Evolutionary conservation across 352 stramenopile genomes (phyloP).

Genomic region (Phytophthora kernoviae): DNA sequence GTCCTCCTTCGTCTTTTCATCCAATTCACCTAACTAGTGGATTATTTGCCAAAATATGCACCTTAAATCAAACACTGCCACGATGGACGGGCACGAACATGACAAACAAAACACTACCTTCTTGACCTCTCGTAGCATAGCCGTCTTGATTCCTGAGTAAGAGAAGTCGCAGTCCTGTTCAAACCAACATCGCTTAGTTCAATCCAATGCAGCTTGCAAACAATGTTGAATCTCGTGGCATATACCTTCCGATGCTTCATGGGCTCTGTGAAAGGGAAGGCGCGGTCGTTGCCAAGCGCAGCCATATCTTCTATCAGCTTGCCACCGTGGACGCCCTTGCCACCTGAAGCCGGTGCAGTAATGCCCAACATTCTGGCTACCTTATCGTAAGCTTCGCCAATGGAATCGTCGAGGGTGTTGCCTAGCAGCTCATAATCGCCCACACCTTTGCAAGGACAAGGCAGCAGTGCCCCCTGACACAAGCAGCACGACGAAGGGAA

Average conservation of each 20-base stretch:
- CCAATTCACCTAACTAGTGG: conserved; percentile 53
- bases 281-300: conserved; percentile 86
- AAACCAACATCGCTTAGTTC: neutral
- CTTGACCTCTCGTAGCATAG: conserved; percentile 87
- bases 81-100: neutral
- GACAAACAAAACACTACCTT: conserved; percentile 30
- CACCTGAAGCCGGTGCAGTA: conserved; percentile 26
- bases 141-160: conserved; percentile 98
- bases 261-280: conserved; percentile 92
- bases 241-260: conserved; percentile 83
- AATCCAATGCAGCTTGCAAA: neutral
- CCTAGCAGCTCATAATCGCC: conserved; percentile 94
- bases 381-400: conserved; percentile 99
- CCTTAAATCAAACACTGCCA: neutral
- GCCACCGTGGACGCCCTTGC: conserved; percentile 84
- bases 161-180: conserved; percentile 96
- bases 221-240: neutral
- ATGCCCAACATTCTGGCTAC: conserved; percentile 95
- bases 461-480: conserved; percentile 99
- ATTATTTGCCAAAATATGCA: conserved; percentile 17
- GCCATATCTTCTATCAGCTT: conserved; percentile 95
- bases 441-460: conserved; percentile 93
- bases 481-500: conserved; percentile 97
- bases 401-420: conserved; percentile 97
- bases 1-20: conserved; percentile 73